Base-by-base conservation (phyloP, 345 rosid genomes). In the Syzygium jambos region DNA sequence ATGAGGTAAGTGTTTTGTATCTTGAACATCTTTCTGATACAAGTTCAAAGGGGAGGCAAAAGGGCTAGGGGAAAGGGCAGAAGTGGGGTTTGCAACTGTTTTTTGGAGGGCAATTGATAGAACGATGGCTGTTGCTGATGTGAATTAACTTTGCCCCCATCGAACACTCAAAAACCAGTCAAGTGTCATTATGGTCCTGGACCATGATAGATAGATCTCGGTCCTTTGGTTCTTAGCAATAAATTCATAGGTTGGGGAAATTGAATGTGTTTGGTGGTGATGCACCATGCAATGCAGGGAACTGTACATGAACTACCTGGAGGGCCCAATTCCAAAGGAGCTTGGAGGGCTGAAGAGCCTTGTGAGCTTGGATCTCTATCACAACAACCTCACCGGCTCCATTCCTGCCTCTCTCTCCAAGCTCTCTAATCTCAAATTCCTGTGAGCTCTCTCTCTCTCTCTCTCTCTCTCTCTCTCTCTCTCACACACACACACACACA, bases 331-430 rank as follows among this genome's bases (percentile, higher is more conserved):
- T 19, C 98, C 98, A 7, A 87, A 92, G 89, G 96, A 94, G 78
- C 89, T 95, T 5, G 96, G 98, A 77, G 88, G 89, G 55, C 88
- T 95, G 87, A 94, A 92, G 88, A 94, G 92, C 89, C 93, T 95
- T 4, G 83, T 95, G 51, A 94, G 96, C 90, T 90, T 95, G 91
- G 98, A 94, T 88, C 93, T 95, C 17, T 94, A 94, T 88, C 92
- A 90, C 86, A 94, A 95, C 82, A 92, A 93, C 85, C 96, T 94
- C 29, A 91, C 96, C 52, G 96, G 94, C 23, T 41, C 92, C 68
- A 91, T 95, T 46, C 98, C 96, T 23, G 78, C 95, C 85, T 92
- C 98, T 2, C 93, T 95, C 52, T 92, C 96, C 77, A 90, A 91
- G 27, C 95, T 95, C 84, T 88, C 95, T 88, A 92, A 84, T 85